Evolutionary conservation across 78 protist species (phyloP).

Genomic region (Ministeria vibrans): DNA sequence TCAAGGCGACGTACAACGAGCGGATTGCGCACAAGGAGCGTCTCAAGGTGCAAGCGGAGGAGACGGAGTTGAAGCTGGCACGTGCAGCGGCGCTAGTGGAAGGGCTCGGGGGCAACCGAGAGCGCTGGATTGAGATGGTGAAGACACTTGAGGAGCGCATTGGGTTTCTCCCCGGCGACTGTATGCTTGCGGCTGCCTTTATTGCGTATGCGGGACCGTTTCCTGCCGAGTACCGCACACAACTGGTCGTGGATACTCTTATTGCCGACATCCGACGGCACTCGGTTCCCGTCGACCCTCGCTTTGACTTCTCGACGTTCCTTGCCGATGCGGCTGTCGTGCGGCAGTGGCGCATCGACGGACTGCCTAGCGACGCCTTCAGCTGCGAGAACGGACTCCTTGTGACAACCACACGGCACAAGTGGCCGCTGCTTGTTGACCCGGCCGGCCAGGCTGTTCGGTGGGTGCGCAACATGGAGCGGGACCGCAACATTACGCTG

Average conservation of each 20-base stretch:
- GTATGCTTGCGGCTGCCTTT: conserved; percentile 74
- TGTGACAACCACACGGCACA: conserved; percentile 61
- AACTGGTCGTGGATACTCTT: conserved; percentile 42
- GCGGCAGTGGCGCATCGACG: conserved; percentile 65
- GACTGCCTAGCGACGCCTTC: conserved; percentile 78
- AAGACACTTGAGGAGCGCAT: conserved; percentile 13
- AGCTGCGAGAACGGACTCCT: conserved; percentile 75
- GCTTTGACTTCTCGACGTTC: conserved; percentile 45
- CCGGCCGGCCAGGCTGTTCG: conserved; percentile 85
- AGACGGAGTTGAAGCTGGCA: conserved; percentile 55
- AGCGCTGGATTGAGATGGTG: conserved; percentile 62
- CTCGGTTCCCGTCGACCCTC: not conserved
- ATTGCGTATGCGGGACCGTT: conserved; percentile 86
- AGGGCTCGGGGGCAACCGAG: conserved; percentile 74
- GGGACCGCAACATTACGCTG: conserved; percentile 32
- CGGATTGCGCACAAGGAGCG: conserved; percentile 24
- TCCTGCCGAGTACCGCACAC: conserved; percentile 51
- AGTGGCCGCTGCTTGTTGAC: conserved; percentile 88
- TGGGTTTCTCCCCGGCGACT: conserved; percentile 65
- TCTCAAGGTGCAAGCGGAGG: conserved; percentile 43
- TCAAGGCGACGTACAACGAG: conserved; percentile 36
- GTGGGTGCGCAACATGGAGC: conserved; percentile 69
- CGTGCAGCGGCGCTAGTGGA: conserved; percentile 72
- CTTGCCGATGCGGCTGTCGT: conserved; percentile 60
- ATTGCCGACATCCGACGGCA: not conserved